Conservation (phyloP, 495 filamentous ascomycete genomes). For the Neurospora tetrasperma region DNA sequence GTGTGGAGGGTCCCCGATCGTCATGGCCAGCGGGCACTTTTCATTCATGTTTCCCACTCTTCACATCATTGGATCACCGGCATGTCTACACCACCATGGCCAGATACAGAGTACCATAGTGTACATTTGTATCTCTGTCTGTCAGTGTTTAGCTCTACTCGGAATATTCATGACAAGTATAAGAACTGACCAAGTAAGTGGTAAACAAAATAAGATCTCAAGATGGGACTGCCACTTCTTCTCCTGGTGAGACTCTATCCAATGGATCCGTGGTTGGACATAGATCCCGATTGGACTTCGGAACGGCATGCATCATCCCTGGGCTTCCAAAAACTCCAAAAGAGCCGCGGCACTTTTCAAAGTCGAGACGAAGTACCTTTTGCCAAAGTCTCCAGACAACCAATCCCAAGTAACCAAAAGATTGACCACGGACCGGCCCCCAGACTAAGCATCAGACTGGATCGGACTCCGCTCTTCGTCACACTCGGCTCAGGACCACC, state of each 20-base stretch:
- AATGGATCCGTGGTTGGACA: neutral
- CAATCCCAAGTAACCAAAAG: neutral
- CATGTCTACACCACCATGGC: neutral
- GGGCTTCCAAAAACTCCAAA: neutral
- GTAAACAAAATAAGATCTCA: neutral
- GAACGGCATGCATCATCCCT: neutral
- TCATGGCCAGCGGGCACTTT: neutral
- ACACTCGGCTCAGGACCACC: constrained; percentile 11
- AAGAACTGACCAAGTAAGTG: neutral
- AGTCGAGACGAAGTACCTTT: neutral
- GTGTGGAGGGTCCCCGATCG: neutral
- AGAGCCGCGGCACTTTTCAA: neutral
- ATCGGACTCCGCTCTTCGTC: constrained; percentile 5
- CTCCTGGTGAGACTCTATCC: neutral
- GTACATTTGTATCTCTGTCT: neutral
- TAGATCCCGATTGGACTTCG: neutral
- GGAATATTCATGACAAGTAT: neutral
- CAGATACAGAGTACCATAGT: neutral
- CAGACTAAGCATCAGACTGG: neutral
- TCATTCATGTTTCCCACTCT: neutral
- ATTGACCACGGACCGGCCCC: neutral
- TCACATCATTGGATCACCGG: neutral
- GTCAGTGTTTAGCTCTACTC: neutral
- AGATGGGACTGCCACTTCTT: neutral
- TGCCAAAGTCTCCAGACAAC: neutral